Percentiles rank a stretch among this genome's conserved stretches.
These are phyloP conservation scores for Neurospora africana DNA, from an alignment of 495 filamentous ascomycete genomes.

Conservation along the genomic window DNA sequence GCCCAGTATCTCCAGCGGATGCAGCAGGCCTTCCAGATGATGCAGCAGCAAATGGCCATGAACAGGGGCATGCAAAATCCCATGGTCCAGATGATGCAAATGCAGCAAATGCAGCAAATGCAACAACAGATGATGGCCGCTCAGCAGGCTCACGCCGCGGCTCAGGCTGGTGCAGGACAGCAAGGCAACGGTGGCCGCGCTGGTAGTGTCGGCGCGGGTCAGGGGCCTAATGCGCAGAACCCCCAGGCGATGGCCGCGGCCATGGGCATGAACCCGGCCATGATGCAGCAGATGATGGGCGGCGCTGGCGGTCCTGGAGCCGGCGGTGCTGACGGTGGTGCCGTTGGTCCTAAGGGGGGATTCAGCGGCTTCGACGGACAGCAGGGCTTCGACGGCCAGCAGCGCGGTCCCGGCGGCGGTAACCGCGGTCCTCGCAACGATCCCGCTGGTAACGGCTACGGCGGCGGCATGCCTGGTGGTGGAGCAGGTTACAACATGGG, in stretches of 20 bases:
- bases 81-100: conserved; percentile 52
- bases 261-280: conserved; percentile 62
- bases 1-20: conserved; percentile 95
- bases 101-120: conserved; percentile 82
- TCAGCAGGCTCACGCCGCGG: conserved; percentile 22
- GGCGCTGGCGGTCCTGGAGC: conserved; percentile 22
- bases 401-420: conserved; percentile 28
- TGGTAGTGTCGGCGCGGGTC: conserved; percentile 16
- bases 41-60: conserved; percentile 78
- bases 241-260: conserved; percentile 33
- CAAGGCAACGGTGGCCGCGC: conserved; percentile 22
- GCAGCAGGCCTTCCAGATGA: conserved; percentile 90
- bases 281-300: conserved; percentile 79
- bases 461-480: conserved; percentile 21
- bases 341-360: conserved; percentile 30
- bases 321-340: conserved; percentile 21
- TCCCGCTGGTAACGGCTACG: conserved; percentile 13
- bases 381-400: conserved; percentile 62
- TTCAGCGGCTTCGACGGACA: conserved; percentile 44
- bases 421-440: conserved; percentile 26
- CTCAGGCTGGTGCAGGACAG: conserved; percentile 6
- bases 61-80: conserved; percentile 50
- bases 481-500: conserved; percentile 14
- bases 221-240: neutral
- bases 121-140: conserved; percentile 49